Percentiles rank a stretch among this genome's conserved stretches.
phyloP scores from a whole-genome alignment of 2,329 filamentous ascomycete genomes.

The Talaromyces sp. region DNA sequence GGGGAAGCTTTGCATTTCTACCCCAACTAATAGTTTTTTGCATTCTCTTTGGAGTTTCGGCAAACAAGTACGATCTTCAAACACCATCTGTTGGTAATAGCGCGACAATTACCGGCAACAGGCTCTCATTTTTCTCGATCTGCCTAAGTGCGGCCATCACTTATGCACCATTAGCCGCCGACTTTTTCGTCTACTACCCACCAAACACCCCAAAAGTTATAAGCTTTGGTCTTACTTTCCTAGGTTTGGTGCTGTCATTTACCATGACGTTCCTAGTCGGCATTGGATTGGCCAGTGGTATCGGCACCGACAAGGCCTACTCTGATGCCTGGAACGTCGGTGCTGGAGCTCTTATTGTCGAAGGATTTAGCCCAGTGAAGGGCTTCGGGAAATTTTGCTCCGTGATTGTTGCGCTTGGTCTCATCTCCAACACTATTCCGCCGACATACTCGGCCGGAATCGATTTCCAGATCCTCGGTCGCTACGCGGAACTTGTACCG shows the following conservation, averaged over 20 bases:
- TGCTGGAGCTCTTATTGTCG: conserved; percentile 59
- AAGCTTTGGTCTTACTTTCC: conserved; percentile 52
- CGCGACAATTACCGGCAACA: conserved; percentile 46
- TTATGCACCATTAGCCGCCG: conserved; percentile 57
- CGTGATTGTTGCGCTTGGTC: conserved; percentile 57
- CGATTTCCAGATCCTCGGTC: conserved; percentile 62
- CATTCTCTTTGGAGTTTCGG: conserved; percentile 57
- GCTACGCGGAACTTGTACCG: conserved; percentile 53
- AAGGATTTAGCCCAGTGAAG: conserved; percentile 54
- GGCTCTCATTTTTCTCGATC: conserved; percentile 64
- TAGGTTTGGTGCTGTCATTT: conserved; percentile 53
- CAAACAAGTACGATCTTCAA: conserved; percentile 52
- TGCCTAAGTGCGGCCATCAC: conserved; percentile 60
- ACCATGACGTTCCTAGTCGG: conserved; percentile 57
- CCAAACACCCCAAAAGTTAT: conserved; percentile 45
- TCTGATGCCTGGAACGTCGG: conserved; percentile 51
- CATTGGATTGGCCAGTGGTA: conserved; percentile 56
- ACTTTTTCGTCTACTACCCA: conserved; percentile 64
- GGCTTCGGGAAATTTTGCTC: conserved; percentile 62
- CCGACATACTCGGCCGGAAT: conserved; percentile 60
- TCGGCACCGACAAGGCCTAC: conserved; percentile 49
- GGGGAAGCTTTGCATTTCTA: conserved; percentile 53
- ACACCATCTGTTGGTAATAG: conserved; percentile 47
- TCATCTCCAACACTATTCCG: conserved; percentile 61
- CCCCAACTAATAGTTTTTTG: conserved; percentile 57